Conservation (phyloP, 2,329 filamentous ascomycete species). For the Pseudocercospora ulei region DNA sequence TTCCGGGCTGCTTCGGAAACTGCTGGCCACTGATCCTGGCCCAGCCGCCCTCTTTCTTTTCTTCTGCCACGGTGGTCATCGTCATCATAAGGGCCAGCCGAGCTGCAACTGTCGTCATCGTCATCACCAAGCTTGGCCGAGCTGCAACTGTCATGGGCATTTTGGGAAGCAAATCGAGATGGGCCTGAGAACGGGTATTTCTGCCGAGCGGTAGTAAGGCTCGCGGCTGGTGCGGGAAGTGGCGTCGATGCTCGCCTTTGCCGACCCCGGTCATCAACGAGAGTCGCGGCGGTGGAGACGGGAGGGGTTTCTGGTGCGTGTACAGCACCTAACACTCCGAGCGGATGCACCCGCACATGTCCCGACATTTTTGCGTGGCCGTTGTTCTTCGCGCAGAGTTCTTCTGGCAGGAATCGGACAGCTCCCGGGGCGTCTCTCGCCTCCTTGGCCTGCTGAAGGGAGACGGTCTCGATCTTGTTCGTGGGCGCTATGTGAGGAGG, state of each 20-base stretch:
- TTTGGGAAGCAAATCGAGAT: too few relatives aligned
- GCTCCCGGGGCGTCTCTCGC: slow-evolving; percentile 26
- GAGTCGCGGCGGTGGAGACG: slow-evolving; percentile 7
- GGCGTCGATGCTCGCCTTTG: slow-evolving; percentile 13
- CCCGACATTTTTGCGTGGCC: slow-evolving; percentile 20
- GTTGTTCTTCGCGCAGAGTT: slow-evolving; percentile 25
- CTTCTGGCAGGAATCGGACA: slow-evolving; percentile 30
- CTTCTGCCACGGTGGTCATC: slow-evolving; percentile 21
- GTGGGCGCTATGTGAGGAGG: slow-evolving; percentile 1
- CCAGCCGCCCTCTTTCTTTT: slow-evolving; percentile 12
- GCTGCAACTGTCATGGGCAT: background rate
- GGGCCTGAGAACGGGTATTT: background rate
- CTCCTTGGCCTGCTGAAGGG: slow-evolving; percentile 27
- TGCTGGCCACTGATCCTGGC: background rate
- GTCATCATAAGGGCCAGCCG: background rate
- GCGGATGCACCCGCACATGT: slow-evolving; percentile 17
- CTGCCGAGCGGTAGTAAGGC: background rate
- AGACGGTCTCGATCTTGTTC: slow-evolving; percentile 24
- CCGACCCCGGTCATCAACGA: slow-evolving; percentile 22
- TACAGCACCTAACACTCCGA: slow-evolving; percentile 12
- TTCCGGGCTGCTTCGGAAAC: background rate
- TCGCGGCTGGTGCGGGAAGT: background rate
- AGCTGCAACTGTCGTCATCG: background rate
- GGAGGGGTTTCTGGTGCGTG: background rate
- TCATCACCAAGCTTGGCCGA: too few relatives aligned